Base-by-base conservation (phyloP, 1,284 basidiomycete genomes). In the Ganoderma multipileum region DNA sequence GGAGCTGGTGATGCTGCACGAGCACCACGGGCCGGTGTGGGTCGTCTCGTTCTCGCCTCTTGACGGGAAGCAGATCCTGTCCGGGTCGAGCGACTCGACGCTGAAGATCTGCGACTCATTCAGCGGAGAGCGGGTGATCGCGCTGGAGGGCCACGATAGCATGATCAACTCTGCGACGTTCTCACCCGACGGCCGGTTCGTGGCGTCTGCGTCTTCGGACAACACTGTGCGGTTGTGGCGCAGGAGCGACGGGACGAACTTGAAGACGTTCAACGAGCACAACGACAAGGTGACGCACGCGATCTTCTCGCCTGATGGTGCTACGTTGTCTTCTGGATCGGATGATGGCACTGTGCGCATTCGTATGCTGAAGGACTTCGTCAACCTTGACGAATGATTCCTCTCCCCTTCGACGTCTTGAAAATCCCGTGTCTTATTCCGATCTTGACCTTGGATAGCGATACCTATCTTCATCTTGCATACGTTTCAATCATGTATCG, bases 141-240 rank as follows among this genome's bases (percentile, higher is more conserved):
- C 73, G 2, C 70, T 69, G 0, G 71, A 73, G 50, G 74, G 72
- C 11, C 41, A 62, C 64, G 20, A 67, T 38, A 69, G 54, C 57
- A 61, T 62, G 54, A 66, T 76, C 26, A 72, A 67, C 41, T 70
- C 72, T 12, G 74, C 76, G 4, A 70, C 71, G 30, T 75, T 73
- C 68, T 76, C 76, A 16, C 70, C 72, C 3, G 72, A 76, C 59
- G 75, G 76, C 20, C n/a, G 44, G 30, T 64, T 58, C 39, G 63
- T 75, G 66, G 68, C 70, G 26, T 76, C 73, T 33, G 76, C 73
- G 39, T 74, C 72, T 12, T 58, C 47, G 20, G 77, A 79, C 64
- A 66, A 67, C 23, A 74, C 76, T 39, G 68, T 78, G n/a, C 66
- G 72, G 42, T 50, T 79, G 39, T 78, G 77, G 76, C 61, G 74